Evolutionary conservation across 2,329 filamentous ascomycete genomes (phyloP), one percentile per base, ranked within the genome.

Genomic region (Xylariaceae sp.): DNA sequence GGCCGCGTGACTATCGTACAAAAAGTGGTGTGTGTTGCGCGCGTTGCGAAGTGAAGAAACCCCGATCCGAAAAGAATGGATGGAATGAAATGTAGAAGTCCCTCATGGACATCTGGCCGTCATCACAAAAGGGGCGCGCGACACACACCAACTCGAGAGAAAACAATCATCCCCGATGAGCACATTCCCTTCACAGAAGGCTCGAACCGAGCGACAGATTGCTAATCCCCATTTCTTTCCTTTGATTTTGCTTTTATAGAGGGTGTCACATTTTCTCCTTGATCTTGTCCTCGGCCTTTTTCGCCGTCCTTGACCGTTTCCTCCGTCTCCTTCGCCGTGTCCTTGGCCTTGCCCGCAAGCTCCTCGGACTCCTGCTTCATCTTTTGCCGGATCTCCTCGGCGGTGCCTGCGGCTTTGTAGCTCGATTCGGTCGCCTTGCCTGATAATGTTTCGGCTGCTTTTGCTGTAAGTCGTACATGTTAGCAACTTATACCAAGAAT

Each of bases 361-460:
- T 72, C 70, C 35, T 68, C 55, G 3, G 71, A 64, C 65, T 72
- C 69, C 53, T 64, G 67, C 45, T 64, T 63, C 9, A 63, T 59
- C 62, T 72, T 65, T 51, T 65, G 58, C n/a, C 67, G 66, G 49
- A 73, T 66, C 65, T 73, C 67, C 59, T 71, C 67, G 41, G 73
- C 72, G 30, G 70, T 66, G 35, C 73, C 75, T 10, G 72, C 70
- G 2, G 73, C 71, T 62, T 76, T 72, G 56, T 70, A 70, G 17
- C 65, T 68, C 15, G 72, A 66, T 2, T 79, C 69, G 4, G 74
- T 66, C 10, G 73, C 71, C 30, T 74, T 74, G 34, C 80, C 73
- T 71, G 83, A 83, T 55, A 78, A 74, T 69, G 84, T 84, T 60
- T 74, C 68, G 8, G 76, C 71, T 44, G 67, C 70, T 53, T 67